A percentile compares a stretch with the other conserved stretches of the same genome.
Conservation (phyloP, 2,329 filamentous ascomycete genomes). For the Graphilbum fragrans region DNA sequence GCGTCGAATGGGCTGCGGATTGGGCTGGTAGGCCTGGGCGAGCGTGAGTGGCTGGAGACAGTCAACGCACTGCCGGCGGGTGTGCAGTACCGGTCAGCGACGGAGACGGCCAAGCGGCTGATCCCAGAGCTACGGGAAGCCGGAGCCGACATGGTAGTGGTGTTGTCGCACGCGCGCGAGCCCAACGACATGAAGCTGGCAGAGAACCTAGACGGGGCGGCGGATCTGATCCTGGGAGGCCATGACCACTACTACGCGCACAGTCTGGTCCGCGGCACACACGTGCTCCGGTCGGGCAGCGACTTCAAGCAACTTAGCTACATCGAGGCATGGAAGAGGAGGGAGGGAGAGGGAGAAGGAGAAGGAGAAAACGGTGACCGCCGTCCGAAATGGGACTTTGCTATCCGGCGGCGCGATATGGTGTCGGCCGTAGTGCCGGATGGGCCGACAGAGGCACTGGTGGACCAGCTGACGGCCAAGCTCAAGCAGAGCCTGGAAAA, state of each 20-base stretch:
- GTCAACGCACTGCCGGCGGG: constrained; percentile 78
- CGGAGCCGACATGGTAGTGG: constrained; percentile 73
- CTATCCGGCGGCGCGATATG: constrained; percentile 64
- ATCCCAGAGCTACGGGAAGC: constrained; percentile 60
- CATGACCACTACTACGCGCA: constrained; percentile 87
- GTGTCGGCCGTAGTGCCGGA: constrained; percentile 57
- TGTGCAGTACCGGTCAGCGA: constrained; percentile 71
- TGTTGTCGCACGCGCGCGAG: constrained; percentile 75
- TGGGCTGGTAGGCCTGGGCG: constrained; percentile 73
- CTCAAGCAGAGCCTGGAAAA: constrained; percentile 70
- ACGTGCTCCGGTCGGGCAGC: constrained; percentile 75
- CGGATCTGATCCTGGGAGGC: constrained; percentile 79
- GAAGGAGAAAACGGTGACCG: constrained; percentile 11
- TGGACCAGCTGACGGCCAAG: constrained; percentile 57
- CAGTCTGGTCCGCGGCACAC: constrained; percentile 62
- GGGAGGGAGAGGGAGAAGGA: constrained; percentile 21
- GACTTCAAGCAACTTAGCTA: constrained; percentile 93
- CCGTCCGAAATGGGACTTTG: constrained; percentile 54
- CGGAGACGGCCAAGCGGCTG: constrained; percentile 61
- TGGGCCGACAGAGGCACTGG: constrained; percentile 43
- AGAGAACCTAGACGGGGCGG: constrained; percentile 55
- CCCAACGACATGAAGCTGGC: constrained; percentile 85
- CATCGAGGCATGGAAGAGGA: constrained; percentile 58
- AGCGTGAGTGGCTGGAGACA: constrained; percentile 80
- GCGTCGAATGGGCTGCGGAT: constrained; percentile 76